A percentile compares a stretch with the other conserved stretches of the same genome.
These are phyloP conservation scores for Chrysoporthe deuterocubensis DNA, from an alignment of 2,329 filamentous ascomycete species.

Conservation along the genomic window DNA sequence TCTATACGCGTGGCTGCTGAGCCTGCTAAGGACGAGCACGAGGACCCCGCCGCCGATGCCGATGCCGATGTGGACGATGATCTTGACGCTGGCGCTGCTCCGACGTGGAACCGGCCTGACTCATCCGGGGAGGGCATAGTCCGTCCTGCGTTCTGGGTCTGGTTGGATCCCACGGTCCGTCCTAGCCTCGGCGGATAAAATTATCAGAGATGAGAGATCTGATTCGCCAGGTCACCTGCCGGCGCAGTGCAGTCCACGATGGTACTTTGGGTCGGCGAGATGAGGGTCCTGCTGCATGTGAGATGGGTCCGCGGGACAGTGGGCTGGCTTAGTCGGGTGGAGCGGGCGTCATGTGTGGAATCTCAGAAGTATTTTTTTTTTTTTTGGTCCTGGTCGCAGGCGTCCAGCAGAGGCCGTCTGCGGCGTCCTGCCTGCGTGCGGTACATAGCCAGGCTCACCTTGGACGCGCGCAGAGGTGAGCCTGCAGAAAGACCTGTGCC, in stretches of 20 bases:
- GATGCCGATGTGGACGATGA: not conserved
- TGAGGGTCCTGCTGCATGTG: conserved; percentile 4
- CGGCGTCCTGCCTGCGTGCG: too few species aligned
- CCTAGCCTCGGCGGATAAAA: not conserved
- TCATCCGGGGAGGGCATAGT: conserved; percentile 26
- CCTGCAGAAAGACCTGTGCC: conserved; percentile 9
- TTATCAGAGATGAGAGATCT: not conserved
- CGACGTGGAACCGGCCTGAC: conserved; percentile 16
- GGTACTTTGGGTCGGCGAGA: not conserved
- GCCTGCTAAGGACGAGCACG: not conserved
- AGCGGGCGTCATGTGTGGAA: not conserved
- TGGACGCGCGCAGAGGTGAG: too few species aligned
- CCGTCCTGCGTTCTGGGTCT: not conserved
- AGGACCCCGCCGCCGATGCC: not conserved
- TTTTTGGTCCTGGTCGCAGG: not conserved
- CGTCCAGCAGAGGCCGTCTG: too few species aligned
- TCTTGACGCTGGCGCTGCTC: not conserved
- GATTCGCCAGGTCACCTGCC: not conserved
- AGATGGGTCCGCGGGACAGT: not conserved
- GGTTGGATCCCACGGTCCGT: not conserved
- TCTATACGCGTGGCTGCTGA: conserved; percentile 11
- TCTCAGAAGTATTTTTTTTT: not conserved
- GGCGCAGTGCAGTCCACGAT: not conserved
- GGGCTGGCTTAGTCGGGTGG: not conserved
- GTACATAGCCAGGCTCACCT: too few species aligned